These are phyloP conservation scores for Fusarium armeniacum DNA, from an alignment of 2,329 filamentous ascomycete species.

Conservation along the genomic window DNA sequence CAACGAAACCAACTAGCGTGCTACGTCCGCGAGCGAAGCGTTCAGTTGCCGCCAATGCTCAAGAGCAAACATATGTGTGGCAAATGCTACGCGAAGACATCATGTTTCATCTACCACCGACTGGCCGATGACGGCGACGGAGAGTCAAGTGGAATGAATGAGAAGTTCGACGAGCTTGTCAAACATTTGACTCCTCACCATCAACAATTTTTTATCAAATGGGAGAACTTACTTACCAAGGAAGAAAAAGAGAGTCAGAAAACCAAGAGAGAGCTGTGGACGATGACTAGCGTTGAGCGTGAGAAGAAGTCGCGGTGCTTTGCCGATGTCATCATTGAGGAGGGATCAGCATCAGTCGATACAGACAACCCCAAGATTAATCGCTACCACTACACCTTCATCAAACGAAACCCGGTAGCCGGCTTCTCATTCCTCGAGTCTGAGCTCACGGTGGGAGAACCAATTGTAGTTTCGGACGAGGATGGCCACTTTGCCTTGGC, in stretches of 20 bases:
- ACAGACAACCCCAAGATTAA: conserved; percentile 85
- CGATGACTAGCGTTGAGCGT: conserved; percentile 89
- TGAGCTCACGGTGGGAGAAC: conserved; percentile 87
- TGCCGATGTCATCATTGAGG: conserved; percentile 85
- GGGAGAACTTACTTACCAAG: conserved; percentile 92
- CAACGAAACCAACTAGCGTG: conserved; percentile 91
- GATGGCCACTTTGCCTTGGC: conserved; percentile 94
- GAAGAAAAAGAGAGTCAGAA: conserved; percentile 93
- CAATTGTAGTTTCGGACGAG: conserved; percentile 96
- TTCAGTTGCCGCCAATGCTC: conserved; percentile 87
- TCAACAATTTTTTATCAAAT: conserved; percentile 90
- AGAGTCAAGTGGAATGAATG: conserved; percentile 83
- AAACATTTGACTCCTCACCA: conserved; percentile 81
- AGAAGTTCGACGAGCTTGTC: conserved; percentile 86
- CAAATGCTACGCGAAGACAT: conserved; percentile 88
- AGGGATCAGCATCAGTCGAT: conserved; percentile 80
- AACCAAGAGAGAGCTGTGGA: conserved; percentile 92
- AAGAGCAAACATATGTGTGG: conserved; percentile 85
- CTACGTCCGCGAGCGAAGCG: conserved; percentile 83
- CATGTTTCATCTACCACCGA: conserved; percentile 95
- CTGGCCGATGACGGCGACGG: conserved; percentile 86
- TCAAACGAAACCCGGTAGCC: conserved; percentile 73
- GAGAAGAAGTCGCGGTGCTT: conserved; percentile 93
- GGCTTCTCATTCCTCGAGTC: conserved; percentile 91
- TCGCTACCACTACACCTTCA: conserved; percentile 86